A percentile compares a stretch with the other conserved stretches of the same genome.
Evolutionary conservation across 176 grass and related monocot species (phyloP).

Genomic region (Aegilops umbellulata): DNA sequence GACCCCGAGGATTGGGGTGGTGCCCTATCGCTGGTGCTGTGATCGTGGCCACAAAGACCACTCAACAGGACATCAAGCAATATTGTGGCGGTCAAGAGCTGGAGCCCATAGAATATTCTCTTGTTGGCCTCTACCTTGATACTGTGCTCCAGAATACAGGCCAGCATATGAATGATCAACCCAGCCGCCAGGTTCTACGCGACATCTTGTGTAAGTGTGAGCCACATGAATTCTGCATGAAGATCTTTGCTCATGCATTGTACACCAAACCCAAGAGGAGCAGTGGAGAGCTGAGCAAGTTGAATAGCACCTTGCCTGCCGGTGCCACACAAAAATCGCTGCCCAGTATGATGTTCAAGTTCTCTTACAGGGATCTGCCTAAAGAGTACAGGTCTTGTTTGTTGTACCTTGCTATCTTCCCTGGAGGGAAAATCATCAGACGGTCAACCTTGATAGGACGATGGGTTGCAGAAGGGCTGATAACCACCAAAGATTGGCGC

Average conservation of each 20-base stretch:
- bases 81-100: too few relatives aligned
- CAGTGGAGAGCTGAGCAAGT: neutral
- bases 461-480: neutral
- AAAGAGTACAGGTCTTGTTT: neutral
- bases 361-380: neutral
- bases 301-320: neutral
- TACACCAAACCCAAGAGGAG: neutral
- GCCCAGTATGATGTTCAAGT: neutral
- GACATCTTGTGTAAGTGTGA: neutral
- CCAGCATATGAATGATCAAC: too few relatives aligned
- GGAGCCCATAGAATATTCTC: too few relatives aligned
- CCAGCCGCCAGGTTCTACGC: too few relatives aligned
- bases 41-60: neutral
- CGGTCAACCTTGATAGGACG: neutral
- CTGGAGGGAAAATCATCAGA: neutral
- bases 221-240: neutral
- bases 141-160: too few relatives aligned
- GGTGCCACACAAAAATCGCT: too few relatives aligned
- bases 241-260: neutral
- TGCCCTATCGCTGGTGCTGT: too few relatives aligned
- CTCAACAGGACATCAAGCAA: too few relatives aligned
- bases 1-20: too few relatives aligned
- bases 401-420: conserved; percentile 7
- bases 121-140: too few relatives aligned
- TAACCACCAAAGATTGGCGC: neutral